phyloP scores from a whole-genome alignment of 2,329 filamentous ascomycete species.

The Beauveria sp. region DNA sequence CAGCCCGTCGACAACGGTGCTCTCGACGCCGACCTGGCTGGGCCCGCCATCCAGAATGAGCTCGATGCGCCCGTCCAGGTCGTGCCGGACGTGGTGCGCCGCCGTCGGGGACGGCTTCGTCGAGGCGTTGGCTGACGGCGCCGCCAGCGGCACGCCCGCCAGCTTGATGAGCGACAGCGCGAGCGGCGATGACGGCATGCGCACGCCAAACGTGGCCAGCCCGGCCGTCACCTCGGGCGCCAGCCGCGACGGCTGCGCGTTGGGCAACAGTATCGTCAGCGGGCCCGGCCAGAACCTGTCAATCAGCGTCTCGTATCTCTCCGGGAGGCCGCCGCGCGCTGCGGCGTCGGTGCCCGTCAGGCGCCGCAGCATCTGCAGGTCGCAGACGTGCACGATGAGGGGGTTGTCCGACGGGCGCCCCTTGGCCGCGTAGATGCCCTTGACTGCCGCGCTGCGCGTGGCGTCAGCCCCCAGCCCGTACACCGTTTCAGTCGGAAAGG shows the following conservation, averaged over 20 bases:
- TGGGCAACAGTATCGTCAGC: slow-evolving; percentile 80
- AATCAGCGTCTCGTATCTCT: slow-evolving; percentile 72
- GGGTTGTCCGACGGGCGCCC: slow-evolving; percentile 89
- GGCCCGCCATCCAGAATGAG: slow-evolving; percentile 83
- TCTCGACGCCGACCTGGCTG: slow-evolving; percentile 87
- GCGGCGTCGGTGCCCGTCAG: slow-evolving; percentile 39
- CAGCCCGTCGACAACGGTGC: slow-evolving; percentile 90
- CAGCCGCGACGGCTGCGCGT: slow-evolving; percentile 60
- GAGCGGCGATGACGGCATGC: slow-evolving; percentile 81
- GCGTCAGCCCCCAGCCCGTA: slow-evolving; percentile 97
- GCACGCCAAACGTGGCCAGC: slow-evolving; percentile 75
- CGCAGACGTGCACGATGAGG: slow-evolving; percentile 85
- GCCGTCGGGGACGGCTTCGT: slow-evolving; percentile 89
- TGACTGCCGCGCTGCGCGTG: slow-evolving; percentile 73
- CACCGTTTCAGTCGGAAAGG: slow-evolving; percentile 95
- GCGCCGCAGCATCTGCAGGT: slow-evolving; percentile 64
- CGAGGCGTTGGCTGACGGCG: slow-evolving; percentile 88
- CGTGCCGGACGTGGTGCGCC: slow-evolving; percentile 80
- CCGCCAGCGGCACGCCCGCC: slow-evolving; percentile 72
- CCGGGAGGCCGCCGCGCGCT: slow-evolving; percentile 44
- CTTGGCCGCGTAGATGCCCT: slow-evolving; percentile 89
- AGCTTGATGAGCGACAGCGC: slow-evolving; percentile 80
- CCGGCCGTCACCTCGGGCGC: slow-evolving; percentile 90
- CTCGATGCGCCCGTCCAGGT: slow-evolving; percentile 74
- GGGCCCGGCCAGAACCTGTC: slow-evolving; percentile 89